Base-by-base conservation (phyloP, 139 green algal species). In the Tetratostichococcus sp. region DNA sequence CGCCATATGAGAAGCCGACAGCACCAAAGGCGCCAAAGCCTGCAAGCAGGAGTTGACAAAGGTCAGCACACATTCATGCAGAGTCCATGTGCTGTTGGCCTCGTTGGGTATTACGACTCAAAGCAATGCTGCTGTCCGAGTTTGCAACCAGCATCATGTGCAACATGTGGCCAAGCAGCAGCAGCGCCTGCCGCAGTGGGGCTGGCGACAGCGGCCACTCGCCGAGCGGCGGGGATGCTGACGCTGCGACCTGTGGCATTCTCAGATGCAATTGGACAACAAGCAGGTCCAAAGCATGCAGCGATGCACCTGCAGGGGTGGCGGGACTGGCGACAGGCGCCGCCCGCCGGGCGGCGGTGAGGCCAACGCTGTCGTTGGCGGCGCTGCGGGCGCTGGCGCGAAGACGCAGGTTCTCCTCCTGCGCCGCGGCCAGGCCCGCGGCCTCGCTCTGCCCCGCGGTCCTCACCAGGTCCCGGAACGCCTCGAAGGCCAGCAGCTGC, bases 401-500 rank as follows among this genome's bases (percentile, higher is more conserved):
- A 17, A 86, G 71, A 30, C 84, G 79, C 19, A 94, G 73, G 66
- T 89, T 91, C 65, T 93, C 83, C 28, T 80, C 39, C 62, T 86
- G 70, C 0, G 82, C 86, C 19, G 69, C 69, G 25, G 42, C 65
- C 5, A 89, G 68, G 30, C 79, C 87, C 11, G 80, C 59, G 8
- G 65, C 71, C 58, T 91, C 88, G 23, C 4, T 59, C 43, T 79
- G 69, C 1, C 83, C 80, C 65, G 77, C 66, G 30, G 90, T 75
- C 62, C 83, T 87, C 0, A 94, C 79, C 4, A 91, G 81, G 72
- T 94, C 90, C 0, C 90, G 69, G 77, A 82, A 94, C 23, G 72
- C 75, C 77, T 94, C 90, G 77, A 94, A 93, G 0, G 33, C 33
- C 43, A 94, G 74, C 57, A 86, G 78, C 89, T 94, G 83, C 70